Conservation (phyloP, 1,284 basidiomycete species). For the Coniferiporia sulphurascens region DNA sequence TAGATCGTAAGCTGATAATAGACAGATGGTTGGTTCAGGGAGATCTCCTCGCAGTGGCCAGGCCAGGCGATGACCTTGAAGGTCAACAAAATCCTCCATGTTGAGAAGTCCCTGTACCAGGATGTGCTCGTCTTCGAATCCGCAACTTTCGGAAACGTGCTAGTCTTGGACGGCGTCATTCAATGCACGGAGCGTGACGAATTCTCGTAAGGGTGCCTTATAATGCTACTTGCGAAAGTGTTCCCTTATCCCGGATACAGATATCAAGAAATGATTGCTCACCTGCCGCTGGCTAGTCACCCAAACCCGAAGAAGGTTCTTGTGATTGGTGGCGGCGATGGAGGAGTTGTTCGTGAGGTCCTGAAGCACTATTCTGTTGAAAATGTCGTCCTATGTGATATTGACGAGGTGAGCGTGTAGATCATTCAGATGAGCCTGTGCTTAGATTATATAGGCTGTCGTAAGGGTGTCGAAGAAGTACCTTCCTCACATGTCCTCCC, state of each 20-base stretch:
- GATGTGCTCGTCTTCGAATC: conserved; percentile 96
- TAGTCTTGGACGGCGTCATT: conserved; percentile 94
- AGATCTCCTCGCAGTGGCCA: conserved; percentile 96
- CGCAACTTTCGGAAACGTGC: conserved; percentile 92
- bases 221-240: conserved; percentile 1
- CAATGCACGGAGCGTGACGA: conserved; percentile 98
- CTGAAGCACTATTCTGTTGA: conserved; percentile 93
- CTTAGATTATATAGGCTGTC: conserved; percentile 61
- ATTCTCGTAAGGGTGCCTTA: conserved; percentile 74
- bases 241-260: conserved; percentile 34
- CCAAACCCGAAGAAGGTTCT: conserved; percentile 96
- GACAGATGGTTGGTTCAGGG: conserved; percentile 95
- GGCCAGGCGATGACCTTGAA: conserved; percentile 94
- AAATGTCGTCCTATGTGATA: conserved; percentile 94
- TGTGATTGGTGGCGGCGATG: conserved; percentile 96
- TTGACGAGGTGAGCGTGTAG: conserved; percentile 72
- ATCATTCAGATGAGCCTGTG: not conserved
- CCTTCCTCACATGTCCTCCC: conserved; percentile 91
- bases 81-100: conserved; percentile 94
- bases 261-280: conserved; percentile 99
- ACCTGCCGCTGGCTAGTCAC: conserved; percentile 92
- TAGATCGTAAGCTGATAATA: not conserved
- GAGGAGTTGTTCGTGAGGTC: conserved; percentile 95
- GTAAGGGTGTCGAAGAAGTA: conserved; percentile 91
- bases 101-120: conserved; percentile 91